Evolutionary conservation across 2,329 filamentous ascomycete species (phyloP).

Genomic region (Exutisphaerella laricina): DNA sequence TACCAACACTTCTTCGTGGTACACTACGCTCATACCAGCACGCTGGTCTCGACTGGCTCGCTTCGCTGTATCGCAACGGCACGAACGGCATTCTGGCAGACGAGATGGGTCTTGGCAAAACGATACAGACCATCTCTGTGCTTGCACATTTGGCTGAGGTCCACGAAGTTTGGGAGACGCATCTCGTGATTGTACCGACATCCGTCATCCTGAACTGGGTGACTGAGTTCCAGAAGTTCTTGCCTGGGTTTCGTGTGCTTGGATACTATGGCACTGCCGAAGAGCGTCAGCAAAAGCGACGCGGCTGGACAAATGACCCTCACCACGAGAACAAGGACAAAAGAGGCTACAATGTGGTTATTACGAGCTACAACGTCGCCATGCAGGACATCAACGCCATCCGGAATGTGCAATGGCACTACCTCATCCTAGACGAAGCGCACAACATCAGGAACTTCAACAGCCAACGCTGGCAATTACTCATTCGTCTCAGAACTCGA

Average conservation of each 20-base stretch:
- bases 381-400: conserved; percentile 91
- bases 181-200: conserved; percentile 92
- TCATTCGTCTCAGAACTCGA: conserved; percentile 88
- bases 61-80: conserved; percentile 81
- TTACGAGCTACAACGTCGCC: conserved; percentile 95
- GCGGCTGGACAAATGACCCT: conserved; percentile 81
- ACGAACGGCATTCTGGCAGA: conserved; percentile 96
- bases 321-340: conserved; percentile 68
- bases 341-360: conserved; percentile 95
- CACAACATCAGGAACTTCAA: conserved; percentile 99
- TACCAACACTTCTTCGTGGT: conserved; percentile 73
- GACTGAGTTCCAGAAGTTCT: conserved; percentile 99
- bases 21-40: conserved; percentile 94
- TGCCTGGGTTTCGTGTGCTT: conserved; percentile 94
- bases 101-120: conserved; percentile 98
- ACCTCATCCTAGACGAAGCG: conserved; percentile 95
- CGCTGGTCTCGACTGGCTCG: conserved; percentile 94
- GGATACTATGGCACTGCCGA: conserved; percentile 95
- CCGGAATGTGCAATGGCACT: conserved; percentile 89
- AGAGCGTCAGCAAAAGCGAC: conserved; percentile 83
- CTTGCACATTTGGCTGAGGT: conserved; percentile 87
- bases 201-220: conserved; percentile 99
- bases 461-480: conserved; percentile 91
- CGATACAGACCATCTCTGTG: conserved; percentile 93
- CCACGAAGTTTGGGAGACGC: conserved; percentile 90